Conservation (phyloP, 345 rosid genomes). For the Turritis glabra region DNA sequence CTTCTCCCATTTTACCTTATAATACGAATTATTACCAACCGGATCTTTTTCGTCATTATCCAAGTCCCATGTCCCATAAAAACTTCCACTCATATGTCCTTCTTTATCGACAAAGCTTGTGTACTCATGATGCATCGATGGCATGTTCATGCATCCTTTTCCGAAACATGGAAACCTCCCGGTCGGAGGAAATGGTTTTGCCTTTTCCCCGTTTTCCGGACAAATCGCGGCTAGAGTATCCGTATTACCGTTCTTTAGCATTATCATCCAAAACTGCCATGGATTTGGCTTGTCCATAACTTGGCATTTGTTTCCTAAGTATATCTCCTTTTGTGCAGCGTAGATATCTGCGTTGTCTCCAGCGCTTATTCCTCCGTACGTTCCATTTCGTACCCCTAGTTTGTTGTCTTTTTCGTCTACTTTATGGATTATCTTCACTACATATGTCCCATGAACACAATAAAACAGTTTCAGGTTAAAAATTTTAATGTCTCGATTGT, state of each 20-base stretch:
- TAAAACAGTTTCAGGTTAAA: conserved; percentile 15
- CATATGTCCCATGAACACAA: conserved; percentile 24
- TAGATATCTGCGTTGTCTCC: conserved; percentile 44
- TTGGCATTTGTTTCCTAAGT: conserved; percentile 63
- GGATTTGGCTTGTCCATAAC: conserved; percentile 57
- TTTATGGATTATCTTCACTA: conserved; percentile 44
- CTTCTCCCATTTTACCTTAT: conserved; percentile 52
- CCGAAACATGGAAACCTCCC: conserved; percentile 65
- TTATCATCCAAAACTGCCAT: conserved; percentile 73
- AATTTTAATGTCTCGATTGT: background rate
- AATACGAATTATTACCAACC: conserved; percentile 43
- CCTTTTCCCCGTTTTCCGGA: conserved; percentile 55
- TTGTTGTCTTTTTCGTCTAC: conserved; percentile 60
- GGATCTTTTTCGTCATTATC: conserved; percentile 43
- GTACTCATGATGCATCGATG: conserved; percentile 55
- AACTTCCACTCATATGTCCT: conserved; percentile 45
- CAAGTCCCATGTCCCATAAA: conserved; percentile 68
- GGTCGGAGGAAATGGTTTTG: conserved; percentile 50
- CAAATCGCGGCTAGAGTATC: conserved; percentile 57
- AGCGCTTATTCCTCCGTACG: conserved; percentile 42
- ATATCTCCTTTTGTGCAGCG: conserved; percentile 61
- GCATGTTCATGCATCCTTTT: conserved; percentile 68
- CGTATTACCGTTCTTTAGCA: conserved; percentile 66
- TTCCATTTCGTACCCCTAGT: conserved; percentile 47
- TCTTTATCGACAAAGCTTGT: conserved; percentile 45